Base-by-base conservation (phyloP, 768 basidiomycete species). In the Pholiota microspora region DNA sequence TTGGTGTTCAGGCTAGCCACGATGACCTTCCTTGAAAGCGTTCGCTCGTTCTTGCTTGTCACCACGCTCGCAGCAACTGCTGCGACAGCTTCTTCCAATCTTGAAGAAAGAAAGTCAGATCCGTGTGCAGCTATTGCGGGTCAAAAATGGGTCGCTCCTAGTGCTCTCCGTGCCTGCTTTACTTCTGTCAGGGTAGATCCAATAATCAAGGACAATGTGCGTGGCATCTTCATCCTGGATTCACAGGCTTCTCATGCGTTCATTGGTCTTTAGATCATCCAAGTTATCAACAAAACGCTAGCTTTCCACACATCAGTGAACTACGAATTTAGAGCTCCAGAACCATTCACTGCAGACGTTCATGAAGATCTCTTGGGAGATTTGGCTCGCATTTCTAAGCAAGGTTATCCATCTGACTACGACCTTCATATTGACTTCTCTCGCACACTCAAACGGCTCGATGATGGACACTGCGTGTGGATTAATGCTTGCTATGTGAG, bases 281-380 rank as follows among this genome's bases (percentile, higher is more conserved):
- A 84, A 53, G 81, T 82, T 2, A 69, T 83, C 52, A 83, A 75
- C 62, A 83, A 80, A 59, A 81, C 80, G 1, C 65, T 84, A n/a
- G 77, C 78, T 13, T 84, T 86, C 64, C 84, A 85, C 61, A 81
- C 83, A 0, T 84, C 83, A 1, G 77, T 80, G 24, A 84, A 84
- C 65, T 85, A 83, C 56, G 75, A 84, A 62, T 73, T 80, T 44
- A 65, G 65, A 36, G 82, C 83, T 0, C 83, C 83, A 1, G 62
- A 67, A 32, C 83, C 82, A 4, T 85, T 83, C 62, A 66, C 70
- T 12, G 56, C 64, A 1, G 80, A 81, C 51, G 82, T 85, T 7
- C 83, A 84, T 50, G 83, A 84, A 59, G 76, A 86, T 54, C 58
- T 85, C 15, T 64, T 77, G 4, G 71, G 66, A 4, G 83, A 84